A percentile compares a stretch with the other conserved stretches of the same genome.
Conservation (phyloP, 352 stramenopile species). For the Phytophthora ramorum region DNA sequence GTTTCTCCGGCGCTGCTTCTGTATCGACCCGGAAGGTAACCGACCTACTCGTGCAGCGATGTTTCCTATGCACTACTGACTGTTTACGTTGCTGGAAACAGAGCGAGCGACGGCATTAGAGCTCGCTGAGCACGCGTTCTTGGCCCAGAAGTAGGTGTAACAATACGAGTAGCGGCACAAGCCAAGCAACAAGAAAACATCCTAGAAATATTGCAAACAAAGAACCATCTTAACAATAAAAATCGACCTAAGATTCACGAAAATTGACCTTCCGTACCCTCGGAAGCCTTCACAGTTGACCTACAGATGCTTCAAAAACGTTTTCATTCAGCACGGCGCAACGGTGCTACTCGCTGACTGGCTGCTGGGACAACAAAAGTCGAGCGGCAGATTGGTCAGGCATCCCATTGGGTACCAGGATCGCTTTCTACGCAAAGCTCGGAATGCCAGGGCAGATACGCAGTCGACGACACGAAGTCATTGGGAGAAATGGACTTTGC, state of each 20-base stretch:
- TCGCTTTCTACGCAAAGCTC: constrained; percentile 15
- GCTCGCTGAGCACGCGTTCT: constrained; percentile 63
- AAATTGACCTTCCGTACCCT: not conserved
- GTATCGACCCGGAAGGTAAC: constrained; percentile 73
- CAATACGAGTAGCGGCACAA: constrained; percentile 14
- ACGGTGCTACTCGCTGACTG: constrained; percentile 16
- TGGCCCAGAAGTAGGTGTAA: constrained; percentile 45
- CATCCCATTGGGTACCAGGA: constrained; percentile 13
- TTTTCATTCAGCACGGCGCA: constrained; percentile 18
- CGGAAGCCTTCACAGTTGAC: constrained; percentile 1
- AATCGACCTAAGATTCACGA: constrained; percentile 1
- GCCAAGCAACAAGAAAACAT: not conserved
- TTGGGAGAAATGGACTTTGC: constrained; percentile 22
- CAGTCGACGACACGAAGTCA: not conserved
- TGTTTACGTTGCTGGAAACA: constrained; percentile 18
- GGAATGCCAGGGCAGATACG: constrained; percentile 18
- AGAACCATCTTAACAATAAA: no score
- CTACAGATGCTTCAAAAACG: constrained; percentile 13
- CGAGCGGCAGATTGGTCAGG: constrained; percentile 17
- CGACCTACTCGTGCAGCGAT: not conserved
- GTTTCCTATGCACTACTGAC: constrained; percentile 2
- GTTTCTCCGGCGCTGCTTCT: constrained; percentile 76
- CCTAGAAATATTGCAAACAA: no score
- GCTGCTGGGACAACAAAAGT: constrained; percentile 19
- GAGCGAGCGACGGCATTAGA: constrained; percentile 73